A percentile compares a stretch with the other conserved stretches of the same genome.
phyloP scores from a whole-genome alignment of 2,329 filamentous ascomycete genomes.

The Chrysosporium keratinophilum region DNA sequence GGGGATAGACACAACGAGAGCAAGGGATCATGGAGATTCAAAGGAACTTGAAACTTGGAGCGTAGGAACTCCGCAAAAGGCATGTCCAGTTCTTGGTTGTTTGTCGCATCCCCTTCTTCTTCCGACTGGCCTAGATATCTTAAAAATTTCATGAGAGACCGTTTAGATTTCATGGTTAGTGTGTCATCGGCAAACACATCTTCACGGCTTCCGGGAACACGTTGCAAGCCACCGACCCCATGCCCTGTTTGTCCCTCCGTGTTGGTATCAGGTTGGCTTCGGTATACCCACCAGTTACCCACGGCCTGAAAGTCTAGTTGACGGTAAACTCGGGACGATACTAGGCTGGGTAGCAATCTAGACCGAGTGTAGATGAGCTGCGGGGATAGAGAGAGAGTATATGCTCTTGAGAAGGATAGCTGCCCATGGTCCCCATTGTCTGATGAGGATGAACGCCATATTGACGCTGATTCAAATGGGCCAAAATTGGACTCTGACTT shows the following conservation, averaged over 20 bases:
- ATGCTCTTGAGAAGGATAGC: constrained; percentile 54
- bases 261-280: constrained; percentile 12
- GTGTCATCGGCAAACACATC: constrained; percentile 73
- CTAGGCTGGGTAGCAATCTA: constrained; percentile 62
- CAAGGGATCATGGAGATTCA: constrained; percentile 54
- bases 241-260: constrained; percentile 19
- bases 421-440: constrained; percentile 17
- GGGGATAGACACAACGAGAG: constrained; percentile 65
- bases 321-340: constrained; percentile 78
- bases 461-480: constrained; percentile 33
- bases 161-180: constrained; percentile 71
- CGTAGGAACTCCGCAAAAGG: constrained; percentile 39
- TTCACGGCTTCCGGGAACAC: constrained; percentile 80
- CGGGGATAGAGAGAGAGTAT: constrained; percentile 73
- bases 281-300: constrained; percentile 78
- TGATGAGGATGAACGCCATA: constrained; percentile 21
- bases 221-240: constrained; percentile 41
- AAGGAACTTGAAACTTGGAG: constrained; percentile 56
- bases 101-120: constrained; percentile 47
- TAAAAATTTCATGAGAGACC: constrained; percentile 83
- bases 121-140: constrained; percentile 61
- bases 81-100: constrained; percentile 45
- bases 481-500: constrained; percentile 26
- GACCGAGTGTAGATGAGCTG: constrained; percentile 80
- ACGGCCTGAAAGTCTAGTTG: constrained; percentile 91